Base-by-base conservation (phyloP, 306 rosid species). In the Sophora flavescens region DNA sequence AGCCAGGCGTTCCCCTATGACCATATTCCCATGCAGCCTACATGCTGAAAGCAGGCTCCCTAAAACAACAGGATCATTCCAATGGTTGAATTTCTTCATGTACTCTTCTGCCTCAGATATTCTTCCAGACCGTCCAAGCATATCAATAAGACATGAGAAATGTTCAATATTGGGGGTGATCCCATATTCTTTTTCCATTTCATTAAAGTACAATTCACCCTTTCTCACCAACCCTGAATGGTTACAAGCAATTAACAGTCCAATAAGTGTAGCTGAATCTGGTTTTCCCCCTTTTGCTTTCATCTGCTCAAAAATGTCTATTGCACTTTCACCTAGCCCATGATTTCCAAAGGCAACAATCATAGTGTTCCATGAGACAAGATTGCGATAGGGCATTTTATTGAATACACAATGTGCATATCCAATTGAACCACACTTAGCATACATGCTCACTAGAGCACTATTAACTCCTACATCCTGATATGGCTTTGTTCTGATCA, bases 21-120 rank as follows among this genome's bases (percentile, higher is more conserved):
- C 57, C 44, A 76, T 26, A 61, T 86, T 57, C 38, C 86, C 84
- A 61, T 79, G 86, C 48, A 82, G 41, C 77, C 83, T 33, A 42
- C 89, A 79, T 52, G 89, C 84, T 12, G 84, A 79, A 53, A 86
- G 86, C 71, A 82, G 39, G 82, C 82, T 79, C 60, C 89, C 84
- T 38, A 79, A 62, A 56, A 76, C 75, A 79, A 79, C 51, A 64
- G 80, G 80, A 68, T 86, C 78, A 2, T 76, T 72, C 78, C 71
- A 42, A 16, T 79, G 68, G 63, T 69, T 80, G 53, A 76, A 76
- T 70, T 76, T 68, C 59, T 76, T 86, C 38, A 67, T 66, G 71
- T 79, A 82, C 12, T 79, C 75, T 72, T 72, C 86, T 5, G 86
- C 83, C 63, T 72, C 84, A 0, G 63, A 61, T 68, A 86, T 72